These are phyloP conservation scores for Nakataea oryzae DNA, from an alignment of 2,329 filamentous ascomycete species.

Conservation along the genomic window DNA sequence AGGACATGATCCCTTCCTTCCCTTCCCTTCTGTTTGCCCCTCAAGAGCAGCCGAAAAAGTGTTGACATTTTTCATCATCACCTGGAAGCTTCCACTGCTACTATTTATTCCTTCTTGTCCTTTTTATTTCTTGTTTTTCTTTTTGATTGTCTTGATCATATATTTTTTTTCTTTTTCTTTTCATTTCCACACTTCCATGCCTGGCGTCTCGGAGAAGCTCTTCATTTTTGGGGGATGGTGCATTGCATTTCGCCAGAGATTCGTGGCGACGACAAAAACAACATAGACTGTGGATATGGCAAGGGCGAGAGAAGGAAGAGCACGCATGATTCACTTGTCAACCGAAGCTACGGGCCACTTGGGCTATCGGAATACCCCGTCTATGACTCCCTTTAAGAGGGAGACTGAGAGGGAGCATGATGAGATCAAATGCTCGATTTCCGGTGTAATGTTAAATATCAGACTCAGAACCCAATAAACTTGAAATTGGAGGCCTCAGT, in stretches of 20 bases:
- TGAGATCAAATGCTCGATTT: background rate
- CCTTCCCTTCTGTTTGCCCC: background rate
- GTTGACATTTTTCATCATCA: background rate
- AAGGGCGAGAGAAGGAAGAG: background rate
- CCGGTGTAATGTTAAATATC: background rate
- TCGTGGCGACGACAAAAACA: background rate
- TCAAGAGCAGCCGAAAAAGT: background rate
- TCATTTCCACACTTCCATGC: background rate
- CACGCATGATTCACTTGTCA: background rate
- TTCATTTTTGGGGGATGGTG: background rate
- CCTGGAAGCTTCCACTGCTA: background rate
- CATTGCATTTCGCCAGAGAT: background rate
- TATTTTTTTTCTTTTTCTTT: background rate
- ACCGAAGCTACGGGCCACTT: background rate
- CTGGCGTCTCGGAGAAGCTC: background rate
- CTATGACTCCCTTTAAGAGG: background rate
- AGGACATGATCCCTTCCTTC: background rate
- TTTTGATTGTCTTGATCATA: background rate
- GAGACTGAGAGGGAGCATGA: background rate
- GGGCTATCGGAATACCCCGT: background rate
- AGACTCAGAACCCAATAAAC: slow-evolving; percentile 2
- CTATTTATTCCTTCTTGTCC: background rate
- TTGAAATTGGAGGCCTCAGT: background rate
- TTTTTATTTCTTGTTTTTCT: background rate
- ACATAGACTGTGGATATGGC: background rate